Percentiles rank a stretch among this genome's conserved stretches.
Conservation (phyloP, 352 stramenopile genomes). For the Phytophthora citricola region DNA sequence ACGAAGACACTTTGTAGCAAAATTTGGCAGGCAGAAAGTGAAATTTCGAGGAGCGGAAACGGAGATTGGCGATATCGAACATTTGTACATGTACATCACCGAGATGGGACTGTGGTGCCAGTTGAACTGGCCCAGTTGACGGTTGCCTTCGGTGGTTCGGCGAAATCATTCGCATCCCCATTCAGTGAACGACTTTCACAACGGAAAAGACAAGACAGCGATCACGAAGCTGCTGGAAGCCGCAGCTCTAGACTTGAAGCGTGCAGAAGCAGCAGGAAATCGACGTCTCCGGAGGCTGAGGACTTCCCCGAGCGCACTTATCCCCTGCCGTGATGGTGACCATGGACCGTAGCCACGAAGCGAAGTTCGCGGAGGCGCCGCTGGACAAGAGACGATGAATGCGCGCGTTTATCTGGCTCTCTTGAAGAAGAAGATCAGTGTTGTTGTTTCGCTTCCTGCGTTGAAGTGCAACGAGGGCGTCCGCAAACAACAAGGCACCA, state of each 20-base stretch:
- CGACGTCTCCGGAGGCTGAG: too few species aligned
- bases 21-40: constrained; percentile 1
- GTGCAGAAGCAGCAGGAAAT: too few species aligned
- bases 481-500: neutral
- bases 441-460: neutral
- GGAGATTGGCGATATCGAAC: neutral
- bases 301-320: too few species aligned
- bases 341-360: neutral
- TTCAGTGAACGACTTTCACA: neutral
- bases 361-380: too few species aligned
- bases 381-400: constrained; percentile 8
- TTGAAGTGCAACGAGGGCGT: constrained; percentile 5
- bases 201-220: neutral
- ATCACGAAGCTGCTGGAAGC: neutral
- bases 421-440: constrained; percentile 5
- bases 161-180: neutral
- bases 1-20: neutral
- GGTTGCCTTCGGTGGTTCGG: neutral
- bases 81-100: neutral
- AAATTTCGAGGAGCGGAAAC: neutral
- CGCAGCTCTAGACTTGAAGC: too few species aligned
- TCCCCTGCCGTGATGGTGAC: too few species aligned
- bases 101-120: neutral
- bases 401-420: constrained; percentile 9
- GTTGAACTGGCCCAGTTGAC: neutral